Conservation (phyloP, 768 basidiomycete species). For the Mycena leptocephala region DNA sequence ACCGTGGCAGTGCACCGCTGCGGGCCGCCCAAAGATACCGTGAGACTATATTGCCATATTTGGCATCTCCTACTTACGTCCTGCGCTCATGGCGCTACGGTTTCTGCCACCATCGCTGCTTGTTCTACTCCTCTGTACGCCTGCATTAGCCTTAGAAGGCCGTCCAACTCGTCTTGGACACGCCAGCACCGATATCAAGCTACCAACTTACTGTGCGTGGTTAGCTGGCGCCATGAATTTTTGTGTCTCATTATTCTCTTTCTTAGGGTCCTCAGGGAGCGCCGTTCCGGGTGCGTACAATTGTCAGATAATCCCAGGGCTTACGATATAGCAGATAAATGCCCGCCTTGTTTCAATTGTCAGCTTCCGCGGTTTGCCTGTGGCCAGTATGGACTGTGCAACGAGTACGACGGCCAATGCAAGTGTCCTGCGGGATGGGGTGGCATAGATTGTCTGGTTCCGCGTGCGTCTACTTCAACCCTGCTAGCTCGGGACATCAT, state of each 20-base stretch:
- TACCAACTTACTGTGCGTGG: constrained; percentile 35
- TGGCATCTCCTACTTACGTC: background rate
- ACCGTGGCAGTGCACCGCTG: too few relatives aligned
- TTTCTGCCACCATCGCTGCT: constrained; percentile 21
- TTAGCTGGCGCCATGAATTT: background rate
- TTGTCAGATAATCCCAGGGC: background rate
- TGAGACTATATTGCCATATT: background rate
- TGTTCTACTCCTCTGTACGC: constrained; percentile 22
- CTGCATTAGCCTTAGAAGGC: constrained; percentile 8
- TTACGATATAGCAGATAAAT: constrained; percentile 61
- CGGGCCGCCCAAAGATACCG: too few relatives aligned
- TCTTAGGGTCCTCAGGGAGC: constrained; percentile 23
- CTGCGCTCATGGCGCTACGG: constrained; percentile 33
- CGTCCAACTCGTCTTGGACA: constrained; percentile 24
- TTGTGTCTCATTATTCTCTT: background rate
- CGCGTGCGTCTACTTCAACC: constrained; percentile 72
- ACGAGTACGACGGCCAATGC: constrained; percentile 95
- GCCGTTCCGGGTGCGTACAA: constrained; percentile 26
- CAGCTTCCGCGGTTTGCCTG: constrained; percentile 92
- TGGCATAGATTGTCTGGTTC: constrained; percentile 94
- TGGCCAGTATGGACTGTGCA: constrained; percentile 93
- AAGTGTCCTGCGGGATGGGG: constrained; percentile 98
- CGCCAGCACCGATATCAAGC: constrained; percentile 28
- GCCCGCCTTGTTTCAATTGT: constrained; percentile 97
- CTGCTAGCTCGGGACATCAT: too few relatives aligned